These are phyloP conservation scores for Spencermartinsiella ligniputridi DNA, from an alignment of 1,139 yeast species.

Conservation along the genomic window DNA sequence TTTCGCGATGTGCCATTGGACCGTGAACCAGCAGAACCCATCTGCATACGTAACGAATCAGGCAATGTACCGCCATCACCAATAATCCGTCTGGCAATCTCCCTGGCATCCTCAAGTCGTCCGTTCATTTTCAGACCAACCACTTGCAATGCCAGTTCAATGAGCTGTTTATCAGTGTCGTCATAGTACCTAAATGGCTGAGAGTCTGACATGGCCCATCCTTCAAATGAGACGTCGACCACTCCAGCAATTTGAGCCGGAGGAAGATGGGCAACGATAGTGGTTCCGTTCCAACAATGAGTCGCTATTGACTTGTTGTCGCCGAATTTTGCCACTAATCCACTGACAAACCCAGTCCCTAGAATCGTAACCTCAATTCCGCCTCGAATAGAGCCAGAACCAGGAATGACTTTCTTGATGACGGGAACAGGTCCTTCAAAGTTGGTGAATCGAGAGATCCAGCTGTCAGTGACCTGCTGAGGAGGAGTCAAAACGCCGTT, in stretches of 20 bases:
- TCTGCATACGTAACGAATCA: slow-evolving; percentile 9
- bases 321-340: slow-evolving; percentile 78
- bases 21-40: slow-evolving; percentile 4
- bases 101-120: slow-evolving; percentile 80
- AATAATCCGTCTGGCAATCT: slow-evolving; percentile 77
- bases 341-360: slow-evolving; percentile 79
- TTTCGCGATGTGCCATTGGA: slow-evolving; percentile 4
- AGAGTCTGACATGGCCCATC: slow-evolving; percentile 36
- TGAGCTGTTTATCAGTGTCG: slow-evolving; percentile 87
- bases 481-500: neutral
- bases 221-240: slow-evolving; percentile 72
- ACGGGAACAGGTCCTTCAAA: slow-evolving; percentile 40
- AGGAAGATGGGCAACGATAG: slow-evolving; percentile 83
- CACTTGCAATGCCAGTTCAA: slow-evolving; percentile 84
- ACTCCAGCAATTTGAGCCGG: slow-evolving; percentile 85
- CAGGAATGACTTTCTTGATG: slow-evolving; percentile 81
- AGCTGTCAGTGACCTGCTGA: slow-evolving; percentile 1
- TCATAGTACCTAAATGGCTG: slow-evolving; percentile 79
- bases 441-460: slow-evolving; percentile 5
- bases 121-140: slow-evolving; percentile 94
- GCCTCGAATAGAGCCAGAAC: slow-evolving; percentile 89
- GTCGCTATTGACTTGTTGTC: slow-evolving; percentile 76
- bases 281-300: slow-evolving; percentile 88
- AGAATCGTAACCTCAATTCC: slow-evolving; percentile 86
- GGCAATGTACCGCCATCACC: slow-evolving; percentile 20